Evolutionary conservation across 306 rosid genomes (phyloP).

Genomic region (Lotus japonicus): DNA sequence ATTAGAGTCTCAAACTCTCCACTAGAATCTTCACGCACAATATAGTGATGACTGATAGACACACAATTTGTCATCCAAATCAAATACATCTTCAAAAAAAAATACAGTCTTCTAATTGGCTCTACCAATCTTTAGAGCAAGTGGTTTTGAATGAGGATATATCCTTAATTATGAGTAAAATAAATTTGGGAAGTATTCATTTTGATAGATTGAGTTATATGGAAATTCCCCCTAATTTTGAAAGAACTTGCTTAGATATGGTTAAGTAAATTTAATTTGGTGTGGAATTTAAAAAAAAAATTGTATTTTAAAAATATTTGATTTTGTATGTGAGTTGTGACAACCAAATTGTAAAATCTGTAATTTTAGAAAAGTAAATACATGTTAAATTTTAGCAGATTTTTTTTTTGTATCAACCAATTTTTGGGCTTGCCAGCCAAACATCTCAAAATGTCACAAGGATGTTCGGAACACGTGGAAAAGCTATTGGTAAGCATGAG

Average conservation of each 20-base stretch:
- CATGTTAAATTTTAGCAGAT: background rate
- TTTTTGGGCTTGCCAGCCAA: background rate
- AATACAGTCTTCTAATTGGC: constrained; percentile 3
- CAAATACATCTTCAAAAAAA: too few species aligned
- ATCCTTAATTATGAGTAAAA: background rate
- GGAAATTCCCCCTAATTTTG: background rate
- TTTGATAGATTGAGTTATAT: background rate
- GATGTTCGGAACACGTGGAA: background rate
- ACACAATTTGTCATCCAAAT: background rate
- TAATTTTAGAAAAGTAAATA: background rate
- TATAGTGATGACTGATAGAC: background rate
- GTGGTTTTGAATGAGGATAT: background rate
- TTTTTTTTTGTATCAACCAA: background rate
- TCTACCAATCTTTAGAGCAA: background rate
- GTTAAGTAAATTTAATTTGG: background rate
- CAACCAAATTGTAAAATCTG: background rate
- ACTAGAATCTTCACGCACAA: too few species aligned
- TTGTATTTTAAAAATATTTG: background rate
- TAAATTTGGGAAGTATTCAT: background rate
- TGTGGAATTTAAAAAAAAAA: background rate
- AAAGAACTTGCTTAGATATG: background rate
- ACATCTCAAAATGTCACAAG: background rate
- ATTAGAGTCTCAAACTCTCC: background rate
- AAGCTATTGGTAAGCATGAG: background rate
- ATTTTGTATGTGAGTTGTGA: background rate